These are phyloP conservation scores for Podila epigama DNA, from an alignment of 192 early-diverging fungal species.

Conservation along the genomic window DNA sequence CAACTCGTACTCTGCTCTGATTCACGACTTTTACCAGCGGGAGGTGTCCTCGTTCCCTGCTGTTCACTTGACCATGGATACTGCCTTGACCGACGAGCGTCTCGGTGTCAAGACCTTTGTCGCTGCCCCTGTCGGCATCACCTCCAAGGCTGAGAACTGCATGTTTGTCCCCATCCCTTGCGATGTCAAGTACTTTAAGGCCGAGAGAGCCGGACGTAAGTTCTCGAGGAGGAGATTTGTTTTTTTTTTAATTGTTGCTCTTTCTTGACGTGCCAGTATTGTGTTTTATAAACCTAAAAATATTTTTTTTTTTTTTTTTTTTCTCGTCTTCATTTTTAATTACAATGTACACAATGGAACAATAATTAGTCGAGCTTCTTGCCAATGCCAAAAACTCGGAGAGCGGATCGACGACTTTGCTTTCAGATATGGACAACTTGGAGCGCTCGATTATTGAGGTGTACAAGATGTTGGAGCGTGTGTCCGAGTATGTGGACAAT, in stretches of 20 bases:
- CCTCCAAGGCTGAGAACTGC: slow-evolving; percentile 78
- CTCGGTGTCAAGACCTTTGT: slow-evolving; percentile 80
- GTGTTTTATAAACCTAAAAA: too few species aligned
- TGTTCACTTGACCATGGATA: slow-evolving; percentile 90
- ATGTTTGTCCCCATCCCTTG: slow-evolving; percentile 90
- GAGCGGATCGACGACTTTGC: slow-evolving; percentile 61
- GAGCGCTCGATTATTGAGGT: slow-evolving; percentile 81
- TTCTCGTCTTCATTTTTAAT: neutral
- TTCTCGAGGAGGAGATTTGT: neutral
- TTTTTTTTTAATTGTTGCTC: neutral
- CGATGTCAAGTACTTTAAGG: slow-evolving; percentile 90
- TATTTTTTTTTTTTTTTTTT: neutral
- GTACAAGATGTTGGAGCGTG: slow-evolving; percentile 84
- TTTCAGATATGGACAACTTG: slow-evolving; percentile 93
- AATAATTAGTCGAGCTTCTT: slow-evolving; percentile 69
- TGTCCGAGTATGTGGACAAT: slow-evolving; percentile 80
- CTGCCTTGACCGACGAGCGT: slow-evolving; percentile 72
- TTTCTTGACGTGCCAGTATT: too few species aligned
- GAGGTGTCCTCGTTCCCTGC: slow-evolving; percentile 79
- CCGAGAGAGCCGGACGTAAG: slow-evolving; percentile 84
- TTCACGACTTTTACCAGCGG: slow-evolving; percentile 82
- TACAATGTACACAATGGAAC: neutral
- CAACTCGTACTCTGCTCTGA: slow-evolving; percentile 73
- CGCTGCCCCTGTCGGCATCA: slow-evolving; percentile 79
- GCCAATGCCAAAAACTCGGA: slow-evolving; percentile 64